A percentile compares a stretch with the other conserved stretches of the same genome.
Conservation (phyloP, 306 rosid species). For the Rosa multiflora region DNA sequence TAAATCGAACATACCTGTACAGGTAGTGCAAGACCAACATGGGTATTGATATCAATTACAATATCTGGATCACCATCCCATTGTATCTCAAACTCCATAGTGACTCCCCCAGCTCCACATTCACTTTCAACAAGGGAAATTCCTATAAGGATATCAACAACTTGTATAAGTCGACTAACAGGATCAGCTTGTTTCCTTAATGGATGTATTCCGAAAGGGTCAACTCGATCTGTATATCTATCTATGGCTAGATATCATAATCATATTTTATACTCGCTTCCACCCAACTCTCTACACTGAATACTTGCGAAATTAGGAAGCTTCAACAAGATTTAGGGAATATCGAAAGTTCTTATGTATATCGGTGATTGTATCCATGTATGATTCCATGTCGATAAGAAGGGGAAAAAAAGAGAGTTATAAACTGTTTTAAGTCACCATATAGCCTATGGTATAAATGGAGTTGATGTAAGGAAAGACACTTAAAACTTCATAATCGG, state of each 20-base stretch:
- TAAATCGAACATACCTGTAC: slow-evolving; percentile 57
- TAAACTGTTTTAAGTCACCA: neutral
- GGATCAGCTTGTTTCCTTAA: slow-evolving; percentile 18
- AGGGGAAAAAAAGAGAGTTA: neutral
- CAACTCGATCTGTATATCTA: neutral
- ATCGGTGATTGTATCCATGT: too few species aligned
- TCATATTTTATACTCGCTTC: neutral
- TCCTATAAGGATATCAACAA: slow-evolving; percentile 42
- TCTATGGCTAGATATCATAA: neutral
- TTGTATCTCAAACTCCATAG: slow-evolving; percentile 87
- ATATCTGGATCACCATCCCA: slow-evolving; percentile 95
- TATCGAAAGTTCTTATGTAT: neutral
- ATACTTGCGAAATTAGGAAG: neutral
- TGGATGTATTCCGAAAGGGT: neutral
- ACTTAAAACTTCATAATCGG: neutral
- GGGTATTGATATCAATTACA: slow-evolving; percentile 75
- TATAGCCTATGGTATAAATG: neutral
- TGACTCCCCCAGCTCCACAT: slow-evolving; percentile 52
- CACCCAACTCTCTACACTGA: neutral
- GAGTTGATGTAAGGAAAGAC: neutral
- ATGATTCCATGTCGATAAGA: neutral
- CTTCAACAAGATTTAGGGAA: neutral
- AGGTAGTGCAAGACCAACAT: slow-evolving; percentile 72
- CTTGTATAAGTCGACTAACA: slow-evolving; percentile 29
- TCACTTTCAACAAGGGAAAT: slow-evolving; percentile 63